A percentile compares a stretch with the other conserved stretches of the same genome.
These are phyloP conservation scores for Cucumis melo DNA, from an alignment of 306 rosid species.

Conservation along the genomic window DNA sequence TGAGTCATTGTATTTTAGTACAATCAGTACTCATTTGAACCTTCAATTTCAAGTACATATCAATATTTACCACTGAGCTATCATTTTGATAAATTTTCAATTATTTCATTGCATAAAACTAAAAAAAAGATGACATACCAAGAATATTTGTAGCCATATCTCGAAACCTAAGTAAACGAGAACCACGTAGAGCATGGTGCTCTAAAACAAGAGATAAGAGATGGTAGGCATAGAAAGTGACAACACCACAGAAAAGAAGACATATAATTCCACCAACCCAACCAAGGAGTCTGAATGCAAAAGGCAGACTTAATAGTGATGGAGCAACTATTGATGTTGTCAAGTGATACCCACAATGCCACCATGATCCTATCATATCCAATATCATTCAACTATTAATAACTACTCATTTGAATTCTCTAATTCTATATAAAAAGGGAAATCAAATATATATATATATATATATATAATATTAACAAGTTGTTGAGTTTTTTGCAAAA, in stretches of 20 bases:
- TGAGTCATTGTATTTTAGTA: too few relatives aligned
- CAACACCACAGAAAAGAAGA: slow-evolving; percentile 20
- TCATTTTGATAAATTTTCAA: too few relatives aligned
- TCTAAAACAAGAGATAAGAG: slow-evolving; percentile 60
- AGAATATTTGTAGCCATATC: slow-evolving; percentile 61
- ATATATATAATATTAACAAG: too few relatives aligned
- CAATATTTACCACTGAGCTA: too few relatives aligned
- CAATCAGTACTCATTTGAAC: too few relatives aligned
- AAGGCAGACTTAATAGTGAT: slow-evolving; percentile 47
- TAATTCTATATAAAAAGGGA: too few relatives aligned
- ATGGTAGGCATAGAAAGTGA: slow-evolving; percentile 69
- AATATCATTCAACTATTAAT: background rate
- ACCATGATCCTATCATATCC: slow-evolving; percentile 54
- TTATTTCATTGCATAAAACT: too few relatives aligned
- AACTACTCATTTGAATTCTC: background rate
- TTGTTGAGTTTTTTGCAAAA: too few relatives aligned
- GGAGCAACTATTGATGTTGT: slow-evolving; percentile 73
- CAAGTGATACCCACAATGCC: slow-evolving; percentile 74
- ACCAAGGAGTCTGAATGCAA: slow-evolving; percentile 42
- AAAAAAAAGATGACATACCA: slow-evolving; percentile 14
- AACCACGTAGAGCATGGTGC: slow-evolving; percentile 52
- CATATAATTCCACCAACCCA: slow-evolving; percentile 68
- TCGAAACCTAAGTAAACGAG: slow-evolving; percentile 56
- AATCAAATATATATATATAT: too few relatives aligned
- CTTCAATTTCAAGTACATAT: too few relatives aligned